phyloP scores from a whole-genome alignment of 2,329 filamentous ascomycete species.

The Calonectria fujianensis region DNA sequence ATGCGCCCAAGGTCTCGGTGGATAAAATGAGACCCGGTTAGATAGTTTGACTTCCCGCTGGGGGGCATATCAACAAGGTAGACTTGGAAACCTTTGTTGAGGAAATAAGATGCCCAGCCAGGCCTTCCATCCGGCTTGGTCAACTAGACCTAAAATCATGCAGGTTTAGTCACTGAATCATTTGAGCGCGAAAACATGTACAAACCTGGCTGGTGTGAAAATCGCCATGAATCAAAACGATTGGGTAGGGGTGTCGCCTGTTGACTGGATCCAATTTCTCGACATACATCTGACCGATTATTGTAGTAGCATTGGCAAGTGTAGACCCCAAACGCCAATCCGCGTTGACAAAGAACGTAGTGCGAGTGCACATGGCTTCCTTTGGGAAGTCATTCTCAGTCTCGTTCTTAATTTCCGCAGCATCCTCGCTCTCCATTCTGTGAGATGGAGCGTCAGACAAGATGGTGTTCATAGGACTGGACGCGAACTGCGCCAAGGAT shows the following conservation, averaged over 20 bases:
- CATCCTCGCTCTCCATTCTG: slow-evolving; percentile 5
- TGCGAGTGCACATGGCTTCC: slow-evolving; percentile 45
- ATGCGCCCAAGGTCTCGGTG: slow-evolving; percentile 46
- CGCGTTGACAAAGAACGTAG: slow-evolving; percentile 54
- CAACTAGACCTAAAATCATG: slow-evolving; percentile 59
- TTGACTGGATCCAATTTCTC: slow-evolving; percentile 53
- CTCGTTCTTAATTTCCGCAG: slow-evolving; percentile 8
- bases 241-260: slow-evolving; percentile 47
- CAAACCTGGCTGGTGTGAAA: slow-evolving; percentile 60
- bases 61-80: slow-evolving; percentile 66
- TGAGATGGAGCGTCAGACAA: neutral
- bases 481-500: neutral
- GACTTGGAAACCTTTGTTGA: slow-evolving; percentile 63
- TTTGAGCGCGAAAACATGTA: neutral
- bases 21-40: slow-evolving; percentile 47
- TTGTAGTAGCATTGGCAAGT: slow-evolving; percentile 39
- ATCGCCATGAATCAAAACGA: slow-evolving; percentile 62
- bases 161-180: neutral
- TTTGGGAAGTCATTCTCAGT: neutral
- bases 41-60: slow-evolving; percentile 60
- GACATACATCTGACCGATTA: slow-evolving; percentile 61
- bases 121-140: slow-evolving; percentile 67
- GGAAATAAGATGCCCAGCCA: slow-evolving; percentile 68
- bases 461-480: neutral
- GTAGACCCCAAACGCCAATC: slow-evolving; percentile 48